Percentiles rank a stretch among this genome's conserved stretches.
phyloP scores from a whole-genome alignment of 2,329 filamentous ascomycete species.

The Kalmusia sp. region DNA sequence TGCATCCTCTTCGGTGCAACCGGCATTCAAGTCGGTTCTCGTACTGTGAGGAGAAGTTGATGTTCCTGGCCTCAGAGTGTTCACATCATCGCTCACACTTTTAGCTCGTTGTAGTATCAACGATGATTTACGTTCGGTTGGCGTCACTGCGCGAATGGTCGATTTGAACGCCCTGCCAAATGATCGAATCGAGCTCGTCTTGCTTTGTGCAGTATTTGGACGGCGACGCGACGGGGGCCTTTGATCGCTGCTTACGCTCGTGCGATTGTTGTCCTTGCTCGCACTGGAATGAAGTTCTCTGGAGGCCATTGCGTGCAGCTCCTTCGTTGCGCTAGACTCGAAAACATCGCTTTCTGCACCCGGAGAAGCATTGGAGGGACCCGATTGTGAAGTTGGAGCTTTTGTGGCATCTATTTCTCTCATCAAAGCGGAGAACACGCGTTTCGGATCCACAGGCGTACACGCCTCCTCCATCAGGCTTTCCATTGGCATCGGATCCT shows the following conservation, averaged over 20 bases:
- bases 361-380: constrained; percentile 13
- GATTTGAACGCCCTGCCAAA: constrained; percentile 37
- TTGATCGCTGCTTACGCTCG: constrained; percentile 17
- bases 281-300: constrained; percentile 21
- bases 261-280: constrained; percentile 14
- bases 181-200: constrained; percentile 35
- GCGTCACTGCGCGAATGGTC: constrained; percentile 48
- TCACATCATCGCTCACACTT: constrained; percentile 12
- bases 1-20: background rate
- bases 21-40: constrained; percentile 8
- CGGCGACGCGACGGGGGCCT: constrained; percentile 17
- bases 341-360: constrained; percentile 36
- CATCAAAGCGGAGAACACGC: constrained; percentile 46
- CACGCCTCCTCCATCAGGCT: constrained; percentile 31
- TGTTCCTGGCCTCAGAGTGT: constrained; percentile 16
- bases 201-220: constrained; percentile 24
- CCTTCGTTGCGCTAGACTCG: constrained; percentile 28
- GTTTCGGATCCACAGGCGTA: constrained; percentile 40
- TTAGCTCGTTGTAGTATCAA: constrained; percentile 12
- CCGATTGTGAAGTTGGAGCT: background rate
- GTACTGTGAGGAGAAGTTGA: constrained; percentile 12
- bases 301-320: constrained; percentile 12
- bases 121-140: constrained; percentile 23
- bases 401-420: constrained; percentile 38
- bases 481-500: constrained; percentile 41